Percentiles rank a stretch among this genome's conserved stretches.
Evolutionary conservation across 495 filamentous ascomycete species (phyloP).

Genomic region (Trichoderma asperelloides): DNA sequence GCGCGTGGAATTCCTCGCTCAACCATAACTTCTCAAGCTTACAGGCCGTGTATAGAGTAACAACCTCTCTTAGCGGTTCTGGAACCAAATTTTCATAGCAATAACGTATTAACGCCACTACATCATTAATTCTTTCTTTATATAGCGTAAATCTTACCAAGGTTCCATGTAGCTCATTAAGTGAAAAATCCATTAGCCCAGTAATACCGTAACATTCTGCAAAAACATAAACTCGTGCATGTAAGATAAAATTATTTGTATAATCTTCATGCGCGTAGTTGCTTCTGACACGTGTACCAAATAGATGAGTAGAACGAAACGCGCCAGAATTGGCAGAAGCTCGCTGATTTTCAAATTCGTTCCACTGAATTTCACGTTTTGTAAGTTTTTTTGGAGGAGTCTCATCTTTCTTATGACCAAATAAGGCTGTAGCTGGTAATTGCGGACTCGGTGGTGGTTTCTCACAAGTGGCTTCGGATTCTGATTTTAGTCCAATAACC

Average conservation of each 20-base stretch:
- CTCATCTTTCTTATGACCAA: not conserved
- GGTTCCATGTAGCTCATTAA: not conserved
- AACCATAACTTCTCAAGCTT: constrained; percentile 1
- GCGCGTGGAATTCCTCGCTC: constrained; percentile 4
- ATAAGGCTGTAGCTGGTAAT: no score
- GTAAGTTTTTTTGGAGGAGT: no score
- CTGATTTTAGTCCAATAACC: not conserved
- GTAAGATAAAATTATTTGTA: not conserved
- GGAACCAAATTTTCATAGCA: constrained; percentile 8
- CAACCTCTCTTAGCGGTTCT: constrained; percentile 1
- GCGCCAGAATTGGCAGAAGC: not conserved
- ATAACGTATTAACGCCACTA: constrained; percentile 1
- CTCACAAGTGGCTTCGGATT: not conserved
- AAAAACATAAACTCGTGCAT: constrained; percentile 3
- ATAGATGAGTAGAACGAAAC: not conserved
- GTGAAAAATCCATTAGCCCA: not conserved
- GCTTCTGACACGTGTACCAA: not conserved
- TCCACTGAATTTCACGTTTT: not conserved
- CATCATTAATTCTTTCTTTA: constrained; percentile 3
- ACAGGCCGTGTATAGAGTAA: constrained; percentile 2
- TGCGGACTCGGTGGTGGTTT: no score
- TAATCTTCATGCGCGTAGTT: not conserved
- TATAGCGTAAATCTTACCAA: constrained; percentile 4
- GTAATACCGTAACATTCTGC: constrained; percentile 5
- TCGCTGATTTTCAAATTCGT: not conserved